Evolutionary conservation across 2,329 filamentous ascomycete genomes (phyloP), one percentile per base, ranked within the genome.

Genomic region (Penicillium janthinellum): DNA sequence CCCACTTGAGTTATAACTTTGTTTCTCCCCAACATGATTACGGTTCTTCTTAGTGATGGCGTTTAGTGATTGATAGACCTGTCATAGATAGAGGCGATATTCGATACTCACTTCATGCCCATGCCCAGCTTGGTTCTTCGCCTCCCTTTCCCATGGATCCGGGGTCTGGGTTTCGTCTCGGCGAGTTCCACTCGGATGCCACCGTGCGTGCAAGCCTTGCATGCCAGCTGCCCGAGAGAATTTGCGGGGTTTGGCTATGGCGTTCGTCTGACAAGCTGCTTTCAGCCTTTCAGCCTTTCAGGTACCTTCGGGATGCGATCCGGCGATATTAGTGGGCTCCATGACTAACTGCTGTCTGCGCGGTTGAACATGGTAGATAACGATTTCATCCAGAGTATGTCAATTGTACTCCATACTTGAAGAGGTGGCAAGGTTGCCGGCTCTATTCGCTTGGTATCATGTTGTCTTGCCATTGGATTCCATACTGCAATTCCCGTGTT

Each of bases 201-300:
- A 17, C 37, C 37, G 25, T 54, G 34, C 7, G 15, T 5, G 15
- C 15, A n/a, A 41, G 20, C 41, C 37, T 37, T 51, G 54, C 47
- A 44, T 34, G 31, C 34, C 37, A 28, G 28, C 35, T 28, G 45
- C 37, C 28, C 42, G 58, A 60, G 54, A 57, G 49, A 53, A 57
- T 57, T 57, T 60, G 58, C 58, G 58, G 58, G 58, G 58, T 57
- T 57, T 35, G 42, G 48, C 25, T n/a, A 35, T 35, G 42, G 22
- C 41, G 42, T 38, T 38, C 47, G 37, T n/a, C 44, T 48, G 35
- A n/a, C 39, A 31, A 39, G 34, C 17, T 55, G 47, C 28, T 49
- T 34, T 35, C 47, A 49, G 45, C 22, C 28, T 49, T 34, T 20
- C 31, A 49, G 45, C 22, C 3, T 22, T 22, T 22, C 22, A 28